Base-by-base conservation (phyloP, 148 eudicot genomes). In the Vaccinium myrtillus region DNA sequence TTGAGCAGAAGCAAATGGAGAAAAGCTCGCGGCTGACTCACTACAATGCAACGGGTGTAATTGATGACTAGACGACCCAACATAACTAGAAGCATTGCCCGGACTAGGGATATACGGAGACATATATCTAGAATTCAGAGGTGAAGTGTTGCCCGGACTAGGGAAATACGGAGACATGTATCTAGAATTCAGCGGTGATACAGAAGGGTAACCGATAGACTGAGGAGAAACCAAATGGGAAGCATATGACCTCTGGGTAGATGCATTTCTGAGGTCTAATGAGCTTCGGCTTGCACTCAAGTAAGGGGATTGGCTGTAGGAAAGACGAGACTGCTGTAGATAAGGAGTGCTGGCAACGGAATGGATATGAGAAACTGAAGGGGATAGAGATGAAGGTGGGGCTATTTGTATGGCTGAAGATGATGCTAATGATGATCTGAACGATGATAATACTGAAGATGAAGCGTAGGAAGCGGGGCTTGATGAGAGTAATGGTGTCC, bases 401-500 rank as follows among this genome's bases (percentile, higher is more conserved):
- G 15, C 88, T 19, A 95, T 95, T 83, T 86, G 95, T 80, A 96
- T 89, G 65, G 95, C 97, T 23, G 94, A 86, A 73, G 98, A 90
- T 53, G 54, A 51, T 8, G 54, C 11, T 51, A 51, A 51, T 27
- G 98, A 89, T n/a, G 98, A 93, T 61, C 89, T 80, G 53, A 86
- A 51, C 16, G 93, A 89, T 14, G 97, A 92, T 39, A 93, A 85
- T 14, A 85, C 32, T 5, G 95, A 87, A 2, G 93, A 87, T 16
- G 97, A 86, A 84, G 92, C 84, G 78, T 78, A 80, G 5, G 95
- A 90, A 50, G 90, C 89, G 3, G 88, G 89, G 79, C 83, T 84
- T 23, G 94, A 89, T 18, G 93, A 93, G 48, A 96, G 95, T 80
- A 96, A 83, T 12, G 99, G 99, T 8, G 99, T 96, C 10, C 91